Conservation (phyloP, 768 basidiomycete species). For the Boletellus ananas region DNA sequence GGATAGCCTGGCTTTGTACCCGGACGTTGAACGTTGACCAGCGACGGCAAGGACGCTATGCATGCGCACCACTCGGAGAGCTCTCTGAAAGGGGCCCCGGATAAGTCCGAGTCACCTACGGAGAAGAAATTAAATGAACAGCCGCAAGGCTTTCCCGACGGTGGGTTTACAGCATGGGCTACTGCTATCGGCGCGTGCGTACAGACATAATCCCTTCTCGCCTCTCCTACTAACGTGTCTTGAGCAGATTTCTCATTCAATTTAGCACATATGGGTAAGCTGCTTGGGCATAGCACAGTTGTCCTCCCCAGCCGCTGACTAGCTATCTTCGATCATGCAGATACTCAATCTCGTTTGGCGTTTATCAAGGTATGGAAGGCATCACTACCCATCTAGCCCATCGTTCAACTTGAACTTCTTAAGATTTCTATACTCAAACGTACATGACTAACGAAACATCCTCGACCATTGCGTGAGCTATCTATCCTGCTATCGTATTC, state of each 20-base stretch:
- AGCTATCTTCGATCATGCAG: conserved; percentile 11
- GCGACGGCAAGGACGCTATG: neutral
- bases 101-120: neutral
- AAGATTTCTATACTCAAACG: conserved; percentile 39
- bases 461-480: conserved; percentile 39
- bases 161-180: conserved; percentile 29
- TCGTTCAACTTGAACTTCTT: neutral
- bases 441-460: conserved; percentile 36
- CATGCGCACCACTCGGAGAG: neutral
- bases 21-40: neutral
- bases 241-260: conserved; percentile 35
- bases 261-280: conserved; percentile 37
- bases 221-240: neutral
- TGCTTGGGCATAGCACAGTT: neutral
- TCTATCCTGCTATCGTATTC: neutral
- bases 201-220: neutral
- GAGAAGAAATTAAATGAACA: neutral
- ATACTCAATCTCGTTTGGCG: conserved; percentile 39
- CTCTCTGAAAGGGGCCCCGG: neutral
- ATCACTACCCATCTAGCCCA: neutral
- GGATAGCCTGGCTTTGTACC: too few species aligned
- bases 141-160: conserved; percentile 22
- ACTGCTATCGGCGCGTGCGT: conserved; percentile 31
- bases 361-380: conserved; percentile 37
- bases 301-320: neutral